Evolutionary conservation across 1,284 basidiomycete species (phyloP).

Genomic region (Cutaneotrichosporon spelunceum): DNA sequence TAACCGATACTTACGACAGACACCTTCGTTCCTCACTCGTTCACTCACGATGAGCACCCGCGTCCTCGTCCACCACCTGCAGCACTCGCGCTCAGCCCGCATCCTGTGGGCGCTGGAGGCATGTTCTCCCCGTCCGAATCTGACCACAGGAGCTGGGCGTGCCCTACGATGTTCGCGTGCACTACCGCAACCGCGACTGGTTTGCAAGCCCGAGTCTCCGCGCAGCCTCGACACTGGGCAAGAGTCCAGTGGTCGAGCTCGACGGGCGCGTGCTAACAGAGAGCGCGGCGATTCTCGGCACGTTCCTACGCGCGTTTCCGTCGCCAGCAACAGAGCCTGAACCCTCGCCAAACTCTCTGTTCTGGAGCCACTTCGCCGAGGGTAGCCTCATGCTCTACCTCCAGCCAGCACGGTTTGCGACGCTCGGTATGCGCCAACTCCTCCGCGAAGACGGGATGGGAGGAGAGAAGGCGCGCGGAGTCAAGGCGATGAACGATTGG

Average conservation of each 20-base stretch:
- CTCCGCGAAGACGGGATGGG: neutral
- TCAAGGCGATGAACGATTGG: conserved; percentile 27
- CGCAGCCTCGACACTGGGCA: conserved; percentile 34
- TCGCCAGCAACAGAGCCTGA: conserved; percentile 21
- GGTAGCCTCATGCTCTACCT: conserved; percentile 40
- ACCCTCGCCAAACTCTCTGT: conserved; percentile 27
- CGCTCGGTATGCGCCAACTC: conserved; percentile 10
- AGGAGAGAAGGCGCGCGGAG: conserved; percentile 26
- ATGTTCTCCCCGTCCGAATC: neutral
- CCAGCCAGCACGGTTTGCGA: conserved; percentile 29
- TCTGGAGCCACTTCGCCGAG: conserved; percentile 44
- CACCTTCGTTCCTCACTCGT: neutral
- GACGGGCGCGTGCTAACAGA: conserved; percentile 36
- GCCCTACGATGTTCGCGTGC: conserved; percentile 38
- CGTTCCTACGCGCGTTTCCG: conserved; percentile 22
- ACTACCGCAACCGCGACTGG: conserved; percentile 29
- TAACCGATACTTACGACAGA: neutral
- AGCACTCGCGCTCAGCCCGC: conserved; percentile 36
- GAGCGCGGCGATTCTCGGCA: conserved; percentile 38
- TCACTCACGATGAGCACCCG: neutral
- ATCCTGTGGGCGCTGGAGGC: conserved; percentile 28
- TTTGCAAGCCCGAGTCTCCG: conserved; percentile 29
- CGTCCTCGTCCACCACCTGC: conserved; percentile 40
- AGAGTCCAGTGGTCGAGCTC: conserved; percentile 35
- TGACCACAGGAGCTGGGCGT: conserved; percentile 33